Evolutionary conservation across 23 red algal genomes (phyloP).

Genomic region (Gracilaria caudata): DNA sequence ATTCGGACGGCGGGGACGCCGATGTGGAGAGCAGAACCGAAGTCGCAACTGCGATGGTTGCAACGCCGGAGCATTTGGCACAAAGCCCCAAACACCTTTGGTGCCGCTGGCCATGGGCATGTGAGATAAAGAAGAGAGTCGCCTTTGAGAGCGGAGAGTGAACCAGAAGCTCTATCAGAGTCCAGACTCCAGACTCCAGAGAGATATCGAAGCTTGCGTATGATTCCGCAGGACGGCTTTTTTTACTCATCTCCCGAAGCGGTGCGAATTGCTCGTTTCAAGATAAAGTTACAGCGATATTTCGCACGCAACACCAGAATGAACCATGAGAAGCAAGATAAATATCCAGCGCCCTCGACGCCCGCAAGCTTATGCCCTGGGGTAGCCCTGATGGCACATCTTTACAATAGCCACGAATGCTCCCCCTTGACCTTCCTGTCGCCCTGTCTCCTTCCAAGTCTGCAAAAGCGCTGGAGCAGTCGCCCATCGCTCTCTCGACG

Average conservation of each 20-base stretch:
- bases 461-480: neutral
- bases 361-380: neutral
- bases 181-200: too few species aligned
- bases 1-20: neutral
- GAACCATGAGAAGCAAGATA: too few species aligned
- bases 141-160: neutral
- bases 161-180: neutral
- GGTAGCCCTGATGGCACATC: neutral
- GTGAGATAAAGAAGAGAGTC: neutral
- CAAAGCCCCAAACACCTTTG: neutral
- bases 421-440: neutral
- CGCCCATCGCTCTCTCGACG: neutral
- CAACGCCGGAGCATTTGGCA: neutral
- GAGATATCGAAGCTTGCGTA: too few species aligned
- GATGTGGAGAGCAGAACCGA: neutral
- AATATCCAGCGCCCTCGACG: too few species aligned
- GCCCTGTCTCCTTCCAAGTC: neutral
- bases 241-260: neutral
- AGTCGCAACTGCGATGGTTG: neutral
- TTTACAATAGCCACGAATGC: neutral
- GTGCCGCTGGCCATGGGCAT: neutral
- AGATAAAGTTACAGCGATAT: too few species aligned
- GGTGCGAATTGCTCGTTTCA: too few species aligned
- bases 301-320: too few species aligned
- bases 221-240: neutral